phyloP scores from a whole-genome alignment of 2,329 filamentous ascomycete genomes.

The Tolypocladium tundrense region DNA sequence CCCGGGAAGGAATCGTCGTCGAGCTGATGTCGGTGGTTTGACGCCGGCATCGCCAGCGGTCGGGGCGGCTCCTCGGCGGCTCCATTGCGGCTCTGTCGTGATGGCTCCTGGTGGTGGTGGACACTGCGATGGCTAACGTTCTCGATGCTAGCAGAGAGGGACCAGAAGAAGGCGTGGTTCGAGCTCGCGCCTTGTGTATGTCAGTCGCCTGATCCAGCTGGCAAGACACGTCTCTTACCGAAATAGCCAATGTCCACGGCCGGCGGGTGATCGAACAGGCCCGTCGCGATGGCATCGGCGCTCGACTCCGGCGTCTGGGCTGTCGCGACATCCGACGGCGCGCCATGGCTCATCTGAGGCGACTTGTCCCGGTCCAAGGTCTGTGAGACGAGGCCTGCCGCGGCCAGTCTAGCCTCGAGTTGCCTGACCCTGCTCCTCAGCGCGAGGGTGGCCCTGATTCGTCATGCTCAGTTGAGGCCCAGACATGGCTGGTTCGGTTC shows the following conservation, averaged over 20 bases:
- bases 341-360: neutral
- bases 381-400: neutral
- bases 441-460: conserved; percentile 5
- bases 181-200: conserved; percentile 14
- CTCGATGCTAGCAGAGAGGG: conserved; percentile 14
- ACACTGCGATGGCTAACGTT: conserved; percentile 10
- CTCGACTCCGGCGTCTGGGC: conserved; percentile 10
- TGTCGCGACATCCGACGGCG: neutral
- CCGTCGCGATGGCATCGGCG: conserved; percentile 16
- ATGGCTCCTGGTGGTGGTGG: conserved; percentile 5
- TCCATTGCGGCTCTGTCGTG: neutral
- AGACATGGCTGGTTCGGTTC: neutral
- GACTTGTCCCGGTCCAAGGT: neutral
- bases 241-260: conserved; percentile 16
- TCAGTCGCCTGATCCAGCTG: neutral
- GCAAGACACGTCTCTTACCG: conserved; percentile 5
- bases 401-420: conserved; percentile 10
- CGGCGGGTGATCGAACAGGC: conserved; percentile 16
- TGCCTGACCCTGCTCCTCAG: conserved; percentile 10
- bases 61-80: neutral
- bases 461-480: neutral
- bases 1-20: conserved; percentile 8
- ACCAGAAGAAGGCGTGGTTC: conserved; percentile 19
- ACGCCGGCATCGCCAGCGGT: neutral
- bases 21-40: neutral